These are phyloP conservation scores for Nicotiana tomentosiformis DNA, from an alignment of 257 asterid genomes.

Conservation along the genomic window DNA sequence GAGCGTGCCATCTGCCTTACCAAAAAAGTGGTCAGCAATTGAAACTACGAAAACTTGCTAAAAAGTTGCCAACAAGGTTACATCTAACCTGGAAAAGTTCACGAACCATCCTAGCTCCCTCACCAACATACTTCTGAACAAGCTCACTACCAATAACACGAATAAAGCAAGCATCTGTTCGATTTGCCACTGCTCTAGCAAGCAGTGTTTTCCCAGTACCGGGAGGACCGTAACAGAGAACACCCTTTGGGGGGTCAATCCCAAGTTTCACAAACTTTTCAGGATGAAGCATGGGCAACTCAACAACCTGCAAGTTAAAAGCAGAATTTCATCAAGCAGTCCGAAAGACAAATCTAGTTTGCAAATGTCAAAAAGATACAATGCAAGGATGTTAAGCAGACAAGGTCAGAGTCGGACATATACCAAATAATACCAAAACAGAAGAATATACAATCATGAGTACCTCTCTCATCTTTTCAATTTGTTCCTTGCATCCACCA, in stretches of 20 bases:
- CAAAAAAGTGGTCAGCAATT: neutral
- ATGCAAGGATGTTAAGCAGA: neutral
- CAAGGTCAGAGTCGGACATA: neutral
- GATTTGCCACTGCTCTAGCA: conserved; percentile 96
- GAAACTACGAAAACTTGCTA: neutral
- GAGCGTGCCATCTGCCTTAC: conserved; percentile 93
- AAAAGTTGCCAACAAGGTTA: neutral
- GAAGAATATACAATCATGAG: neutral
- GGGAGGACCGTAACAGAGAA: conserved; percentile 96
- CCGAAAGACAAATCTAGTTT: neutral
- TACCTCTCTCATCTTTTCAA: conserved; percentile 99
- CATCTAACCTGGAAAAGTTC: conserved; percentile 81
- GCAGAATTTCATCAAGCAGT: neutral
- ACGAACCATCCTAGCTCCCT: conserved; percentile 99
- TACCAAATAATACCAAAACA: neutral
- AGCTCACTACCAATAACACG: conserved; percentile 99
- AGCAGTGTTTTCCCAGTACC: conserved; percentile 96
- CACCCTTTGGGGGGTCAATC: conserved; percentile 98
- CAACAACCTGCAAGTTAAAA: conserved; percentile 62
- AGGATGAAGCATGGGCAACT: conserved; percentile 99
- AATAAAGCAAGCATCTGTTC: conserved; percentile 96
- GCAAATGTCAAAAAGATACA: neutral
- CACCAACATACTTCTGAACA: conserved; percentile 97
- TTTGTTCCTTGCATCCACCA: conserved; percentile 98
- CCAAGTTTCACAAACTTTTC: conserved; percentile 97